Base-by-base conservation (phyloP, 225 moss, liverwort and hornwort genomes). In the Climacium dendroides region DNA sequence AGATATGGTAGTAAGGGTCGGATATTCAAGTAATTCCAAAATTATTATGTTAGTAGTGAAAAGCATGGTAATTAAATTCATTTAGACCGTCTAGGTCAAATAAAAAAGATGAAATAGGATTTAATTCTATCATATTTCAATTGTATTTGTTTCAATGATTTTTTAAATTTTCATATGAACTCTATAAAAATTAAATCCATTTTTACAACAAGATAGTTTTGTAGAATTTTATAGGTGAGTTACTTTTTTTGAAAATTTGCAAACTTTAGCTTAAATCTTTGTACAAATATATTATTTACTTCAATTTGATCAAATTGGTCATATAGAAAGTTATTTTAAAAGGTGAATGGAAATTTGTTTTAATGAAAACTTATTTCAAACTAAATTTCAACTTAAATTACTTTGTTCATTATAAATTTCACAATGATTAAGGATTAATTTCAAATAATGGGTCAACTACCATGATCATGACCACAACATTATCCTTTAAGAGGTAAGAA, bases 1-100 rank as follows among this genome's bases (percentile, higher is more conserved):
- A 0, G 17, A 0, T 45, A 18, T 1, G 2, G 6, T 47, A 11
- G 4, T 28, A 45, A 6, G 17, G 5, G 4, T 72, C 0, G 0
- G 2, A 17, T 72, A 10, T 15, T 41, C 1, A 70, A 41, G 15
- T 41, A 15, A 41, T 15, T 41, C 2, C 5, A 15, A 41, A 70
- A 26, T 15, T 26, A 15, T 6, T 45, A 1, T 28, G 0, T 72
- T 43, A 71, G 6, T 28, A 72, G 17, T 72, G 0, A 29, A 45
- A 5, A 29, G 0, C 0, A 17, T 17, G 1, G 17, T 45, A 72
- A 45, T 45, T 72, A 45, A 26, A 72, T 28, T 15, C 0, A 6
- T 0, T 29, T 72, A n/a, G n/a, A n/a, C n/a, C 0, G 0, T 28
- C 0, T 28, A 5, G 43, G 3, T 16, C 3, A 71, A 43, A 71